Percentiles rank a stretch among this genome's conserved stretches.
phyloP scores from a whole-genome alignment of 768 basidiomycete species.

The Termitomyces sp. region DNA sequence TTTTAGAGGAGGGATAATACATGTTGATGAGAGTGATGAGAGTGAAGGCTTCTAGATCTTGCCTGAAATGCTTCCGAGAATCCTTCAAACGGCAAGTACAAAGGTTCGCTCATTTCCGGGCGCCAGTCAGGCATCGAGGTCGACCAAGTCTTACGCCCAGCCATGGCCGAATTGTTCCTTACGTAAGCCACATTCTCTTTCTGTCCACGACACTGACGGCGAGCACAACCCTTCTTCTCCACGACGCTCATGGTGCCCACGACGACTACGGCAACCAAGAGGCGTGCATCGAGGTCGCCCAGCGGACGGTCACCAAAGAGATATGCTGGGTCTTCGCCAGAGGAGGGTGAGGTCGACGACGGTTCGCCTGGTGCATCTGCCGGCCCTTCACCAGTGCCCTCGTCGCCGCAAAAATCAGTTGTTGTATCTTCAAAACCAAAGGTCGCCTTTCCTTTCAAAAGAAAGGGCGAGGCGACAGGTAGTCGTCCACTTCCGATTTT shows the following conservation, averaged over 20 bases:
- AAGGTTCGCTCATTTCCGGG: background rate
- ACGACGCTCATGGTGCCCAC: slow-evolving; percentile 19
- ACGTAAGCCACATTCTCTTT: slow-evolving; percentile 16
- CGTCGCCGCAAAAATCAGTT: slow-evolving; percentile 30
- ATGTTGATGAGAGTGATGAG: background rate
- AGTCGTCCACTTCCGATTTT: slow-evolving; percentile 7
- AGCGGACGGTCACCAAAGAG: slow-evolving; percentile 51
- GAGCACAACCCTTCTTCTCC: slow-evolving; percentile 9
- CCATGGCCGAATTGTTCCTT: slow-evolving; percentile 6
- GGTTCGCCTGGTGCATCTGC: slow-evolving; percentile 19
- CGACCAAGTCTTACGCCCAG: background rate
- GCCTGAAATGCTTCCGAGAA: background rate
- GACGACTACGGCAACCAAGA: slow-evolving; percentile 44
- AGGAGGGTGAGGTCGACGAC: slow-evolving; percentile 83
- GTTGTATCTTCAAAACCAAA: slow-evolving; percentile 30
- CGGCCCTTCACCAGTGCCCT: slow-evolving; percentile 19
- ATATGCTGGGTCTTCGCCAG: slow-evolving; percentile 59
- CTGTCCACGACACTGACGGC: slow-evolving; percentile 8
- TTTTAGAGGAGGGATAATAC: background rate
- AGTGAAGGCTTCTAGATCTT: background rate
- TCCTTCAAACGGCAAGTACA: background rate
- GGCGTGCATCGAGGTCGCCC: slow-evolving; percentile 53
- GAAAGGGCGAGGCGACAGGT: slow-evolving; percentile 28
- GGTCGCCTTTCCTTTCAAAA: slow-evolving; percentile 78
- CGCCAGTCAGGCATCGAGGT: background rate